A percentile compares a stretch with the other conserved stretches of the same genome.
These are phyloP conservation scores for Phytopythium mirpurense DNA, from an alignment of 352 stramenopile species.

Conservation along the genomic window DNA sequence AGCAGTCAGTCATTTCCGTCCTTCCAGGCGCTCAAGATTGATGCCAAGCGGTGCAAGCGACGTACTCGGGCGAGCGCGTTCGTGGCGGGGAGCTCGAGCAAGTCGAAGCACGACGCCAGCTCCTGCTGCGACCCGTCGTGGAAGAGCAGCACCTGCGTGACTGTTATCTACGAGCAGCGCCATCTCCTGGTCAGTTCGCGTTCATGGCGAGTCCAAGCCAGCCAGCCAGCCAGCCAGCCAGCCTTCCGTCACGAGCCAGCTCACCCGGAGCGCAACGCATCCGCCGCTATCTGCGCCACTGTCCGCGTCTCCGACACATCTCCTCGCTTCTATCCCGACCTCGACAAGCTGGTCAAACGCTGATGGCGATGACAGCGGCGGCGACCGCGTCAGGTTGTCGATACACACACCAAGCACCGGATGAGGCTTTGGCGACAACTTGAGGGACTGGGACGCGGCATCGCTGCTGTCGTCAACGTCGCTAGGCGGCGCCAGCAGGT, in stretches of 20 bases:
- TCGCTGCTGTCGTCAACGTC: conserved; percentile 1
- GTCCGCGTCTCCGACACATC: neutral
- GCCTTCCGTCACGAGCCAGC: neutral
- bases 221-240: neutral
- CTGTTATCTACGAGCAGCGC: conserved; percentile 17
- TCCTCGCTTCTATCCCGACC: conserved; percentile 17
- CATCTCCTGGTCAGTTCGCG: neutral
- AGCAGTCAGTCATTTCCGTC: neutral
- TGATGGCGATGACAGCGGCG: conserved; percentile 15
- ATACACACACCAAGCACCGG: conserved; percentile 15
- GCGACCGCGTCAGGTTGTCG: conserved; percentile 24
- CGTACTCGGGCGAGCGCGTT: conserved; percentile 42
- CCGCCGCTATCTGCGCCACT: conserved; percentile 12
- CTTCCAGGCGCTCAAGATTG: neutral
- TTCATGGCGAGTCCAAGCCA: too few relatives aligned
- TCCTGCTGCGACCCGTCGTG: conserved; percentile 29
- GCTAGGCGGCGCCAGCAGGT: conserved; percentile 13
- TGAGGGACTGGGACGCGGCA: conserved; percentile 7
- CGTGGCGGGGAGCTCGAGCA: conserved; percentile 42
- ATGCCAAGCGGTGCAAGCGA: neutral
- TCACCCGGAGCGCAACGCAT: conserved; percentile 39
- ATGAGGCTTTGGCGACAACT: conserved; percentile 8
- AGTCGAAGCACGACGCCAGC: conserved; percentile 32
- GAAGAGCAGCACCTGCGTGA: conserved; percentile 37
- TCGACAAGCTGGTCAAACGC: conserved; percentile 26